phyloP scores from a whole-genome alignment of 2,329 filamentous ascomycete species.

The Aspergillus sp. region DNA sequence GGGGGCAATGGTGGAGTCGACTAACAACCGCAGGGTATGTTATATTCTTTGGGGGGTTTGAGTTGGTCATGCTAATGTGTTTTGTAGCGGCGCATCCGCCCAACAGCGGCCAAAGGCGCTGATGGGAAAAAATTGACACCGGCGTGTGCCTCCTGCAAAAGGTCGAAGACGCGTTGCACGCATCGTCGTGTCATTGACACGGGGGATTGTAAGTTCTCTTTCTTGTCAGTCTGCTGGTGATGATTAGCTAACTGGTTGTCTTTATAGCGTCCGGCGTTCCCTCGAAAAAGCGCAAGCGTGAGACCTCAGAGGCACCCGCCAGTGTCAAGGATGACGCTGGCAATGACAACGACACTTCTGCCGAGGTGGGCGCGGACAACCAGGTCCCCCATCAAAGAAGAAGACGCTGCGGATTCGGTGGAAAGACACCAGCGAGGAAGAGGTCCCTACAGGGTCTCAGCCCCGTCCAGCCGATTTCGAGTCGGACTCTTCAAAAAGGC shows the following conservation, averaged over 20 bases:
- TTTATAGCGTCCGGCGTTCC: no score
- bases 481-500: background rate
- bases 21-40: background rate
- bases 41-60: no score
- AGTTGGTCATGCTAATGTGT: no score
- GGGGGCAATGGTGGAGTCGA: background rate
- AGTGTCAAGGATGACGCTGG: background rate
- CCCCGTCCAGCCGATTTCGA: background rate
- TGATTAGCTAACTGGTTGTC: no score
- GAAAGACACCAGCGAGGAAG: background rate
- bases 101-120: background rate
- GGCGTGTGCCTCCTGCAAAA: conserved; percentile 18
- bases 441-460: background rate
- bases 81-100: background rate
- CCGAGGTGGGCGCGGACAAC: conserved; percentile 12
- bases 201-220: background rate
- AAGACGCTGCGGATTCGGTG: conserved; percentile 7
- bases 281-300: no score
- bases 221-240: background rate
- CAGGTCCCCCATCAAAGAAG: conserved; percentile 14
- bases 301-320: no score
- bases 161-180: conserved; percentile 21
- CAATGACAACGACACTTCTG: conserved; percentile 1
- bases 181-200: conserved; percentile 11
- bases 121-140: conserved; percentile 5